Evolutionary conservation across 1,284 basidiomycete genomes (phyloP).

Genomic region (Porodaedalea pini): DNA sequence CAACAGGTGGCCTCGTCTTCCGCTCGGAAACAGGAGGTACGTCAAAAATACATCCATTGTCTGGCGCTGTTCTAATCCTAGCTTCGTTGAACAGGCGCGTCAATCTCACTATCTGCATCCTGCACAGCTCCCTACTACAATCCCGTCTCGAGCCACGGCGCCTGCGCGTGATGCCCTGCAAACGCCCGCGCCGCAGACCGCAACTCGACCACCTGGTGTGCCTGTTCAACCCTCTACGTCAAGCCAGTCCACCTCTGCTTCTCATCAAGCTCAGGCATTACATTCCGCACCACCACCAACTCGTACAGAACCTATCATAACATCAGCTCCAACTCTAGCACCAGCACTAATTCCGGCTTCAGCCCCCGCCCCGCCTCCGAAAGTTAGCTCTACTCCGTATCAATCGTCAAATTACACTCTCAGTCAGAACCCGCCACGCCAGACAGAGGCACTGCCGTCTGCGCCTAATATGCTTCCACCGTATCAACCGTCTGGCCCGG

Average conservation of each 20-base stretch:
- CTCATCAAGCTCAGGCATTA: constrained; percentile 4
- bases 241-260: constrained; percentile 17
- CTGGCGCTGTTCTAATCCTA: background rate
- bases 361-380: constrained; percentile 1
- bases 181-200: background rate
- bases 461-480: constrained; percentile 4
- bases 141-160: background rate
- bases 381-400: background rate
- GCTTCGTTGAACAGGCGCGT: constrained; percentile 2
- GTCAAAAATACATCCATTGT: background rate
- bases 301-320: background rate
- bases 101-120: constrained; percentile 6
- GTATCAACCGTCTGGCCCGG: background rate
- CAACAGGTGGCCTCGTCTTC: background rate
- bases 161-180: background rate
- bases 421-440: background rate
- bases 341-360: background rate
- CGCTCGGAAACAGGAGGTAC: constrained; percentile 10
- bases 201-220: constrained; percentile 13
- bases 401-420: background rate
- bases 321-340: background rate
- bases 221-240: constrained; percentile 17
- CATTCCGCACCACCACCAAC: background rate
- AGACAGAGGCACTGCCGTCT: background rate
- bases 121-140: background rate